These are phyloP conservation scores for Calamus simplicifolius DNA, from an alignment of 176 grass and related monocot species.

Conservation along the genomic window DNA sequence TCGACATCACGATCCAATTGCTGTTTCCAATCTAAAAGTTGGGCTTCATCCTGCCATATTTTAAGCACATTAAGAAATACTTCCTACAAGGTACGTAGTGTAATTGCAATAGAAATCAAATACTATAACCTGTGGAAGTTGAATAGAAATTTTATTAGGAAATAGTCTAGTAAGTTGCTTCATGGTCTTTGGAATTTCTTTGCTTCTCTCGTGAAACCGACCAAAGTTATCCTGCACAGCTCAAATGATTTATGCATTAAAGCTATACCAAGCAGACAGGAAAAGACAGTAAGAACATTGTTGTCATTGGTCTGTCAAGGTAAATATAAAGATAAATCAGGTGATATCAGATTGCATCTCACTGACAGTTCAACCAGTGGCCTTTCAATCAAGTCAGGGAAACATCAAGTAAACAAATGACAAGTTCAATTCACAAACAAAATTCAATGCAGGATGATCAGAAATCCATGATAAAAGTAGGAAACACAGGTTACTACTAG, in stretches of 20 bases:
- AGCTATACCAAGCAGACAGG: not conserved
- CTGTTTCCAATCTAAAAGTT: constrained; percentile 93
- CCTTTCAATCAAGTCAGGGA: too few relatives aligned
- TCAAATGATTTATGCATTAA: constrained; percentile 4
- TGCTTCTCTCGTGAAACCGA: constrained; percentile 85
- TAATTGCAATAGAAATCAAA: constrained; percentile 12
- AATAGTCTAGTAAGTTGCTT: constrained; percentile 92
- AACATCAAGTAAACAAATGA: too few relatives aligned
- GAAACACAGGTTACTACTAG: too few relatives aligned
- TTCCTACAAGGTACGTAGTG: constrained; percentile 5
- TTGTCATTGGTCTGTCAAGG: too few relatives aligned
- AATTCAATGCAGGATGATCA: too few relatives aligned
- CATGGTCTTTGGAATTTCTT: constrained; percentile 92
- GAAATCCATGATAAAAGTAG: too few relatives aligned
- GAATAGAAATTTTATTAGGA: constrained; percentile 93
- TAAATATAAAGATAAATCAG: too few relatives aligned
- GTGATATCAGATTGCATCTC: too few relatives aligned
- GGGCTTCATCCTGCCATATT: constrained; percentile 69
- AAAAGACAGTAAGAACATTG: not conserved
- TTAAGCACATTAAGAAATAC: constrained; percentile 21
- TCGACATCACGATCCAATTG: constrained; percentile 96
- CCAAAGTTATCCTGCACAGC: constrained; percentile 77
- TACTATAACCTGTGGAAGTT: constrained; percentile 79
- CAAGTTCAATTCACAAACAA: too few relatives aligned
- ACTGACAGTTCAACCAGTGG: too few relatives aligned